These are phyloP conservation scores for Starmerella ratchasimensis DNA, from an alignment of 805 yeast genomes.

Conservation along the genomic window DNA sequence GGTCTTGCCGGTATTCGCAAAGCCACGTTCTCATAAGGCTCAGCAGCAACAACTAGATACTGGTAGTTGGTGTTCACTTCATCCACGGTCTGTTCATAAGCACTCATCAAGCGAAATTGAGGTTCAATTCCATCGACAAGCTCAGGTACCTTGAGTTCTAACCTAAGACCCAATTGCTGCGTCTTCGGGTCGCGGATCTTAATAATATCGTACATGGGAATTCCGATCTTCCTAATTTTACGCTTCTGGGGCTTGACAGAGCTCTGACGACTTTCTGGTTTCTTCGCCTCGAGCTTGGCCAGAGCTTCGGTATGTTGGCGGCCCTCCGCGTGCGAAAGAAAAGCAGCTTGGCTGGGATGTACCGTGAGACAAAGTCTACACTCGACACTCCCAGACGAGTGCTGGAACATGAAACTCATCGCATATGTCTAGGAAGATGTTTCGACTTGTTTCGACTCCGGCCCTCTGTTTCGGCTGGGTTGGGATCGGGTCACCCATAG, in stretches of 20 bases:
- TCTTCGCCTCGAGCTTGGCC: constrained; percentile 29
- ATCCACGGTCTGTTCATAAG: constrained; percentile 49
- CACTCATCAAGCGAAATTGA: constrained; percentile 60
- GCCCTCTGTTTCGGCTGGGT: no score
- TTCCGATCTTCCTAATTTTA: constrained; percentile 41
- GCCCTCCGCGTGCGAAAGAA: constrained; percentile 73
- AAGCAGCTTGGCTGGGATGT: constrained; percentile 68
- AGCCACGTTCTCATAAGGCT: constrained; percentile 75
- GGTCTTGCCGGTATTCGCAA: constrained; percentile 56
- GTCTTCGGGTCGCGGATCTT: constrained; percentile 54
- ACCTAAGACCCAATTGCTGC: constrained; percentile 47
- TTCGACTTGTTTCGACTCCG: no score
- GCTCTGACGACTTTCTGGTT: constrained; percentile 14
- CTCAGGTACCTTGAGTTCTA: constrained; percentile 45
- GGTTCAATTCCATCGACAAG: constrained; percentile 39
- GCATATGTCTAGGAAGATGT: no score
- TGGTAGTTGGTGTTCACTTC: constrained; percentile 39
- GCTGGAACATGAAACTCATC: constrained; percentile 3
- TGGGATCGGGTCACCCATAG: no score
- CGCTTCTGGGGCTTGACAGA: constrained; percentile 18
- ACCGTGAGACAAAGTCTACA: constrained; percentile 75
- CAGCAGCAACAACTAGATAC: constrained; percentile 69
- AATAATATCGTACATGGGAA: constrained; percentile 54
- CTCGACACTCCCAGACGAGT: constrained; percentile 51
- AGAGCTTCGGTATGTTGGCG: constrained; percentile 66